Evolutionary conservation across 345 rosid genomes (phyloP).

Genomic region (Aegle marmelos): DNA sequence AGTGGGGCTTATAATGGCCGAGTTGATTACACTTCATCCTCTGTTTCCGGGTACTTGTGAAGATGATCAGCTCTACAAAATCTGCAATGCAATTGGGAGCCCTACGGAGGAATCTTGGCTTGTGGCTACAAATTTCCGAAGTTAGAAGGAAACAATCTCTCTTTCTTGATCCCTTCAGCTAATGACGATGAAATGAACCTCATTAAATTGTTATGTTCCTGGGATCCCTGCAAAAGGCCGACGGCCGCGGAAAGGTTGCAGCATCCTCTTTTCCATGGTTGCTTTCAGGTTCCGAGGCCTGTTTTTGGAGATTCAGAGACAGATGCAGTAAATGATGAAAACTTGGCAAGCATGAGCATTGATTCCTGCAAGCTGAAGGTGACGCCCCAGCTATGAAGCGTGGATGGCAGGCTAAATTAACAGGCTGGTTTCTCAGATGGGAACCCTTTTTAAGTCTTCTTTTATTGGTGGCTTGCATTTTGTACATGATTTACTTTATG

Average conservation of each 20-base stretch:
- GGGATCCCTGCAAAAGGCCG: slow-evolving; percentile 91
- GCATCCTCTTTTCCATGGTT: slow-evolving; percentile 87
- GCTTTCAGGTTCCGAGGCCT: slow-evolving; percentile 72
- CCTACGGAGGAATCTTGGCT: slow-evolving; percentile 68
- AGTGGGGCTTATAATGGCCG: slow-evolving; percentile 93
- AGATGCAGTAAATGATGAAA: no score
- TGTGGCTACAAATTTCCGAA: slow-evolving; percentile 72
- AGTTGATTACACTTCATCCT: slow-evolving; percentile 64
- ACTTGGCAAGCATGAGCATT: no score
- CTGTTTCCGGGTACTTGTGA: slow-evolving; percentile 82
- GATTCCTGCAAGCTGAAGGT: no score
- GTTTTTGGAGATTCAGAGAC: no score
- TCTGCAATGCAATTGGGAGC: slow-evolving; percentile 77
- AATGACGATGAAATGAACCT: slow-evolving; percentile 58
- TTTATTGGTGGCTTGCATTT: no score
- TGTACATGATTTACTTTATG: no score
- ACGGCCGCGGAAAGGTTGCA: slow-evolving; percentile 74
- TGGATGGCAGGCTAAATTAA: no score
- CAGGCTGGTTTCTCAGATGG: no score
- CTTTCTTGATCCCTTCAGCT: slow-evolving; percentile 54
- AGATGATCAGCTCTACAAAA: slow-evolving; percentile 86
- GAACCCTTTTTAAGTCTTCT: no score
- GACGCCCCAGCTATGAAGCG: no score
- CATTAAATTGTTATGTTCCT: slow-evolving; percentile 67
- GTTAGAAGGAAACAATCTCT: slow-evolving; percentile 49